Conservation (phyloP, 2,329 filamentous ascomycete genomes). For the Aspergillaceae sp. region DNA sequence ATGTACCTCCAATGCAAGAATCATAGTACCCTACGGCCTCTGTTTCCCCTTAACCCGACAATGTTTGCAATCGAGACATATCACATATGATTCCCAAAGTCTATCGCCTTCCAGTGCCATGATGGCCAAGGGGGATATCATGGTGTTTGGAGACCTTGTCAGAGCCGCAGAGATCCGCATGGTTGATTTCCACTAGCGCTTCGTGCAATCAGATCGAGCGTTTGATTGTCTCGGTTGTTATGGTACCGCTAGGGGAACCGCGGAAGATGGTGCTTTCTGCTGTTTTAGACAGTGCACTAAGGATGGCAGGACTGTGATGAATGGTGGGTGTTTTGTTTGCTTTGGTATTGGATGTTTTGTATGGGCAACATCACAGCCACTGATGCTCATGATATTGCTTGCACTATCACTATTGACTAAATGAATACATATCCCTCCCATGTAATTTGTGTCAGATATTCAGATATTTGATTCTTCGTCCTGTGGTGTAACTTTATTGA, state of each 20-base stretch:
- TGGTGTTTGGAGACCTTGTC: conserved; percentile 7
- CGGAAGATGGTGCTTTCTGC: conserved; percentile 6
- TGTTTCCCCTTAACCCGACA: conserved; percentile 14
- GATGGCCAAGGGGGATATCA: conserved; percentile 10
- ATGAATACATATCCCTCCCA: too few species aligned
- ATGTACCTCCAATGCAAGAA: conserved; percentile 10
- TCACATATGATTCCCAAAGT: conserved; percentile 9
- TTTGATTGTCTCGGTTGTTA: conserved; percentile 1
- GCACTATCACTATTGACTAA: too few species aligned
- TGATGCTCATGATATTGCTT: too few species aligned
- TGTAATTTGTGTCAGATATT: too few species aligned
- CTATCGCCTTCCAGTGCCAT: conserved; percentile 14
- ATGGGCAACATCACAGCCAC: too few species aligned
- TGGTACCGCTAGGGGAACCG: conserved; percentile 3
- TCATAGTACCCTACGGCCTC: conserved; percentile 11
- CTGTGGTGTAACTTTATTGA: too few species aligned
- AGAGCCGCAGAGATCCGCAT: conserved; percentile 10
- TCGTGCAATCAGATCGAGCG: conserved; percentile 1
- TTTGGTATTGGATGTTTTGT: neutral
- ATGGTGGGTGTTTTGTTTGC: neutral
- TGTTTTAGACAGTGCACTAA: conserved; percentile 1
- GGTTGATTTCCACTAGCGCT: conserved; percentile 9
- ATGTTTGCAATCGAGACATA: conserved; percentile 8
- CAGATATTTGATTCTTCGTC: too few species aligned
- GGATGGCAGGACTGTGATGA: neutral